These are phyloP conservation scores for Camelina neglecta DNA, from an alignment of 345 rosid species.

Conservation along the genomic window DNA sequence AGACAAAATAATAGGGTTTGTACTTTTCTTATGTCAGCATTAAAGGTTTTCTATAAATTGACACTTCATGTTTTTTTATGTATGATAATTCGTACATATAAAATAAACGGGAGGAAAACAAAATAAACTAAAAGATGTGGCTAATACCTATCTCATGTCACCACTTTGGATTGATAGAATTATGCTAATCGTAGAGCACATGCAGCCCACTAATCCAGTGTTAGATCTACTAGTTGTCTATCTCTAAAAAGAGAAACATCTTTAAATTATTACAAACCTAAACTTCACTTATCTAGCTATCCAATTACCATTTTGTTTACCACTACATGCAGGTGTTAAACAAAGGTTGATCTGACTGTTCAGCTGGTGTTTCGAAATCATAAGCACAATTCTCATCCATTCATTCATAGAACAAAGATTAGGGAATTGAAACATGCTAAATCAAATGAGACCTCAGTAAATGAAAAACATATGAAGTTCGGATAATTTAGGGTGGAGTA, in stretches of 20 bases:
- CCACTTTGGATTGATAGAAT: not conserved
- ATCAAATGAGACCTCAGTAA: not conserved
- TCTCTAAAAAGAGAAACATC: conserved; percentile 25
- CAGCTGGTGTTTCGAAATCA: too few relatives aligned
- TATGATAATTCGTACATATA: not conserved
- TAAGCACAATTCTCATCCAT: too few relatives aligned
- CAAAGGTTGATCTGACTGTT: too few relatives aligned
- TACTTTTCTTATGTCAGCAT: conserved; percentile 5
- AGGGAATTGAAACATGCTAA: not conserved
- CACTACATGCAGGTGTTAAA: not conserved
- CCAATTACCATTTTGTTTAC: not conserved
- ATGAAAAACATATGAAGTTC: not conserved
- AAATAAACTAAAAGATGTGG: not conserved
- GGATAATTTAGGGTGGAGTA: not conserved
- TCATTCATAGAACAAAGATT: not conserved
- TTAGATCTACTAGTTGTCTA: conserved; percentile 27
- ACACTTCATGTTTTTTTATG: not conserved
- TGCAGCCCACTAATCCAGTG: conserved; percentile 31
- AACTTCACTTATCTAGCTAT: not conserved
- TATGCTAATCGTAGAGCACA: conserved; percentile 27
- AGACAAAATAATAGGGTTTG: not conserved
- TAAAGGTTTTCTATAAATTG: not conserved
- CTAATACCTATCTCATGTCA: conserved; percentile 21
- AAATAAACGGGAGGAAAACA: not conserved
- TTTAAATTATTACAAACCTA: conserved; percentile 14